These are phyloP conservation scores for Venturia effusa DNA, from an alignment of 2,329 filamentous ascomycete species.

Conservation along the genomic window DNA sequence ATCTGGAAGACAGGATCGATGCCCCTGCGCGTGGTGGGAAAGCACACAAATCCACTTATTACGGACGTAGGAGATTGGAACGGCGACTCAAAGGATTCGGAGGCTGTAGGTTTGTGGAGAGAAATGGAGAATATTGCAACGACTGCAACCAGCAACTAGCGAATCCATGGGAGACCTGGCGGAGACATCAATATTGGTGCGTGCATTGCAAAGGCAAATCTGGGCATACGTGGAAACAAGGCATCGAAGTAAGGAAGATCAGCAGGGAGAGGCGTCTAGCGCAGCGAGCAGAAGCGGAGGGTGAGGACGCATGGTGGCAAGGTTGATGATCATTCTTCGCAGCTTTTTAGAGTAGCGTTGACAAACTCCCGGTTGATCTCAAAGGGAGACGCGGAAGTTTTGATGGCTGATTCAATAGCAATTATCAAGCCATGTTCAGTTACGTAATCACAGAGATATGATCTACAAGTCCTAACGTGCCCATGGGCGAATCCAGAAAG, in stretches of 20 bases:
- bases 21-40: neutral
- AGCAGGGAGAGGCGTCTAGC: neutral
- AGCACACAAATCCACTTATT: neutral
- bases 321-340: neutral
- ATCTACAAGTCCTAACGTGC: too few relatives aligned
- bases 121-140: neutral
- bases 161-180: neutral
- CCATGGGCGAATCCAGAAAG: too few relatives aligned
- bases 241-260: constrained; percentile 4
- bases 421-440: too few relatives aligned
- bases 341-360: neutral
- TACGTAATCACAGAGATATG: too few relatives aligned
- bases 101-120: constrained; percentile 6
- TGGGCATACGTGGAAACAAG: neutral
- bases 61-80: neutral
- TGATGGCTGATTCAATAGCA: too few relatives aligned
- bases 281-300: neutral
- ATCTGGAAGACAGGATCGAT: neutral
- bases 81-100: neutral
- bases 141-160: neutral
- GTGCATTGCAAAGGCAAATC: neutral
- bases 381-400: neutral
- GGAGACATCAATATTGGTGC: neutral
- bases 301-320: neutral
- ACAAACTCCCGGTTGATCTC: too few relatives aligned